Conservation (phyloP, 73 alveolate species). For the Urostyla sp. region DNA sequence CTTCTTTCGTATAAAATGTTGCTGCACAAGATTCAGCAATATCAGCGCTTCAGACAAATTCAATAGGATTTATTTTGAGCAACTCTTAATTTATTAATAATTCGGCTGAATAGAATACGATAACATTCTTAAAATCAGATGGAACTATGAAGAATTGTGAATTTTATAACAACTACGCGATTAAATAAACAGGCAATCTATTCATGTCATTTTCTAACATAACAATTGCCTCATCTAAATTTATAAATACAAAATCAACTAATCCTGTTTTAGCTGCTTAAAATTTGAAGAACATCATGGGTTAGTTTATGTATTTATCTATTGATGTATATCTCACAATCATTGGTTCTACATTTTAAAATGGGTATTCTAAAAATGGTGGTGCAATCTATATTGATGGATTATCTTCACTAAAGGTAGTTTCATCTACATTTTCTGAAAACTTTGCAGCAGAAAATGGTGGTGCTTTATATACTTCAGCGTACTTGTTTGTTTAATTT, state of each 20-base stretch:
- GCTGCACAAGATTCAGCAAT: neutral
- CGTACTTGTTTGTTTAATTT: neutral
- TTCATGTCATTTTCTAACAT: too few relatives aligned
- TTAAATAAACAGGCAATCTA: too few relatives aligned
- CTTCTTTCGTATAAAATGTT: neutral
- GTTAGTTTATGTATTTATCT: neutral
- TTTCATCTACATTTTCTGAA: neutral
- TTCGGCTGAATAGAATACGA: too few relatives aligned
- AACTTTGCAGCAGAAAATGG: neutral
- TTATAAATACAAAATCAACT: too few relatives aligned
- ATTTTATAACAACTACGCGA: too few relatives aligned
- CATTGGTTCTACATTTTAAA: neutral
- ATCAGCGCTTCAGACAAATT: neutral
- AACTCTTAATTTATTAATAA: too few relatives aligned
- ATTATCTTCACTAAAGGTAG: neutral
- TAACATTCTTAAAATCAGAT: too few relatives aligned
- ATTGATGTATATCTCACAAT: neutral
- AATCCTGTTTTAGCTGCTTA: too few relatives aligned
- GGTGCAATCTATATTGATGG: slow-evolving; percentile 49
- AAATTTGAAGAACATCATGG: neutral
- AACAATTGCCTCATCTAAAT: too few relatives aligned
- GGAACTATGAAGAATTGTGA: too few relatives aligned
- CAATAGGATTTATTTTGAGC: too few relatives aligned
- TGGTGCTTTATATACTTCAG: neutral
- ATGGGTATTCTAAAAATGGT: neutral